Percentiles rank a stretch among this genome's conserved stretches.
phyloP scores from a whole-genome alignment of 169 alveolate species.

The Plasmodium berghei region DNA sequence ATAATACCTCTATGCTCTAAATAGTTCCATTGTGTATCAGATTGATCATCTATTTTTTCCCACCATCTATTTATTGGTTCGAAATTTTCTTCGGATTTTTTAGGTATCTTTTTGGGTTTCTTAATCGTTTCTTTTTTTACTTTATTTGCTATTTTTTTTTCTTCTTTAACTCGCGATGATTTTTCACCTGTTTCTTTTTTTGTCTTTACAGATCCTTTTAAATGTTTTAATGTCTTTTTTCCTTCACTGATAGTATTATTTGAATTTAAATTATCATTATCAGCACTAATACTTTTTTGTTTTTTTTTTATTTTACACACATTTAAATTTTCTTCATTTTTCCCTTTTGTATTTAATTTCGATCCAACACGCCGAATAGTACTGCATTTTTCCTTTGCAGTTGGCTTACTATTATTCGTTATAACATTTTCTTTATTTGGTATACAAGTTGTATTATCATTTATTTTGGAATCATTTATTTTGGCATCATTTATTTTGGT shows the following conservation, averaged over 20 bases:
- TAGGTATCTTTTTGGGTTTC: constrained; percentile 64
- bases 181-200: constrained; percentile 27
- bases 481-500: neutral
- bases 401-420: neutral
- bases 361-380: neutral
- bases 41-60: constrained; percentile 86
- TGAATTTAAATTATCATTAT: constrained; percentile 18
- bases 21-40: constrained; percentile 88
- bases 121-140: constrained; percentile 67
- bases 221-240: constrained; percentile 15
- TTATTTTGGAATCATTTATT: constrained; percentile 9
- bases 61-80: constrained; percentile 92
- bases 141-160: constrained; percentile 20
- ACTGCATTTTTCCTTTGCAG: no score
- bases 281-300: neutral
- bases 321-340: neutral
- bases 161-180: constrained; percentile 22
- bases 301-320: constrained; percentile 14
- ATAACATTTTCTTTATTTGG: constrained; percentile 3
- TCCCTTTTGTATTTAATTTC: neutral
- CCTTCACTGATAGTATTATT: constrained; percentile 17
- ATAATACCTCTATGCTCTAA: constrained; percentile 93
- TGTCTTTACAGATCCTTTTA: constrained; percentile 25
- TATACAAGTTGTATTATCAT: neutral
- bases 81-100: constrained; percentile 82